Base-by-base conservation (phyloP, 495 filamentous ascomycete genomes). In the Aspergillus asperescens region DNA sequence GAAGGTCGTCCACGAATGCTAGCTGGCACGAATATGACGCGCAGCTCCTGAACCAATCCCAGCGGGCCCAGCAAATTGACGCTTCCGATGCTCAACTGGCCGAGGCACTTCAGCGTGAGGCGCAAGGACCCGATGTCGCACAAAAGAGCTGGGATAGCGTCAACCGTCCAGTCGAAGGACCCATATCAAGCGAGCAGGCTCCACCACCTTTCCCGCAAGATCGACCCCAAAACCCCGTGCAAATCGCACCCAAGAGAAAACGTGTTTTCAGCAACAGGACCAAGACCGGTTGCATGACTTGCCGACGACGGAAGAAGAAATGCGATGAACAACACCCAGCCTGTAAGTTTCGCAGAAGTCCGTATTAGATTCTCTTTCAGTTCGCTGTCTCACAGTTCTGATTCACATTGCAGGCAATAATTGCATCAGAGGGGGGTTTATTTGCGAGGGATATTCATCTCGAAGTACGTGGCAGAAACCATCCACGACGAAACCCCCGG, bases 251-350 rank as follows among this genome's bases (percentile, higher is more conserved):
- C 7, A 90, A 89, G 64, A 76, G 89, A 58, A 95, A 95, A 64
- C 82, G 89, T 20, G 77, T 94, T 61, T 98, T 97, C 63, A 95
- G 89, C 68, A 96, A 96, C 66, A 81, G 93, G 48, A 97, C 93
- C 15, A 97, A 97, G 73, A 96, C 93, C 27, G 93, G 93, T 15
- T 98, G 93, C 65, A 87, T 96, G 73, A 98, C 93, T 23, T 98
- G 93, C 66, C 79, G 93, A 48, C 81, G 84, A 59, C 81, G 93
- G 40, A 98, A 98, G 80, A 98, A 98, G 81, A 98, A 98, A 69
- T 98, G 93, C 64, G 93, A 98, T 62, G 93, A 98, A 72, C 79
- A 79, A 55, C 92, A 96, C 69, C 93, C 93, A 37, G 86, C 90
- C 75, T 98, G 93, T 95, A 60, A 73, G 76, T 72, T 18, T 37